Evolutionary conservation across 1,284 basidiomycete species (phyloP).

Genomic region (Melampsora larici-populina): DNA sequence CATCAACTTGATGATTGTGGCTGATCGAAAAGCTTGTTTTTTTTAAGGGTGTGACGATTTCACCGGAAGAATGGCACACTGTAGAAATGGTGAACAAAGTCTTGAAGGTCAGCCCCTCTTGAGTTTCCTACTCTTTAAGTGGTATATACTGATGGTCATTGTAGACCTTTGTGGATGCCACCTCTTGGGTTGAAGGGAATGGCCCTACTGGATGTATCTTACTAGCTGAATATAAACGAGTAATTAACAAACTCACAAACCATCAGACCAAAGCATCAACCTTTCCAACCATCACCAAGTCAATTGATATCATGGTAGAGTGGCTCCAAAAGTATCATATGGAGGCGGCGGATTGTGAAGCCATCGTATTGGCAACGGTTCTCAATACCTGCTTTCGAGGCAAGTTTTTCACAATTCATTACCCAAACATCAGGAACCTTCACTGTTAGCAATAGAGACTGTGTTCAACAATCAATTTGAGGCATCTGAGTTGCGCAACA

Average conservation of each 20-base stretch:
- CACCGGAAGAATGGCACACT: slow-evolving; percentile 6
- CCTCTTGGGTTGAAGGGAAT: neutral
- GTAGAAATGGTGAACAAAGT: neutral
- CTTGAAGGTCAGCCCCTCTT: neutral
- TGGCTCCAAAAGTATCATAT: neutral
- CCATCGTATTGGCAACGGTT: neutral
- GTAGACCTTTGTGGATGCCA: neutral
- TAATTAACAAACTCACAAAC: neutral
- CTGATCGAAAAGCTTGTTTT: neutral
- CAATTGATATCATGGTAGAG: neutral
- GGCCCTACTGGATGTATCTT: slow-evolving; percentile 18
- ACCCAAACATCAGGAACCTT: no score
- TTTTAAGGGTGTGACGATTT: neutral
- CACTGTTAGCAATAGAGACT: no score
- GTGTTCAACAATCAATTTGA: no score
- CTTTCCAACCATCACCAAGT: neutral
- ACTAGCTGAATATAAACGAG: no score
- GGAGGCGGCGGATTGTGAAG: slow-evolving; percentile 5
- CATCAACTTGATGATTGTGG: neutral
- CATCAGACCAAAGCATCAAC: neutral
- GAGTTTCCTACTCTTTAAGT: no score
- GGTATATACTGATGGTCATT: no score
- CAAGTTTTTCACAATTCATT: neutral
- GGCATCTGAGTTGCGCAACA: no score
- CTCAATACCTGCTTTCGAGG: neutral